Percentiles rank a stretch among this genome's conserved stretches.
phyloP scores from a whole-genome alignment of 1,284 basidiomycete species.

The Baeospora myosura region DNA sequence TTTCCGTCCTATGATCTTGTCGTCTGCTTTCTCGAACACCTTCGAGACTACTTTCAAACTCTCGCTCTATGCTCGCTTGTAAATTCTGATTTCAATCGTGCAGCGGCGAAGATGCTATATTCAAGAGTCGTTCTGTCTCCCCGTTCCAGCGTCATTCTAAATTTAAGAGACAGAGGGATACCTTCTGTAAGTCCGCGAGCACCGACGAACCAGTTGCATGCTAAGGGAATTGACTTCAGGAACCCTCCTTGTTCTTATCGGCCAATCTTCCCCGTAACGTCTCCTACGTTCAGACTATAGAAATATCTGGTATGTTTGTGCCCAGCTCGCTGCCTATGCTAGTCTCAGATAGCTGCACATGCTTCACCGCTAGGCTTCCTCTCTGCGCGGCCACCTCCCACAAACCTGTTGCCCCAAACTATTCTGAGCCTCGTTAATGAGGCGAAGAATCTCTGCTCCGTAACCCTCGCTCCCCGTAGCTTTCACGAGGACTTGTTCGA shows the following conservation, averaged over 20 bases:
- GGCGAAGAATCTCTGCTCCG: constrained; percentile 31
- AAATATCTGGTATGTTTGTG: constrained; percentile 34
- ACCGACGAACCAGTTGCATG: no score
- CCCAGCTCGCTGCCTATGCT: not conserved
- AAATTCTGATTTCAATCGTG: constrained; percentile 31
- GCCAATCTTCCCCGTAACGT: constrained; percentile 34
- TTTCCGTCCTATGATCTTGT: constrained; percentile 36
- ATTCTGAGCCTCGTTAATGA: constrained; percentile 26
- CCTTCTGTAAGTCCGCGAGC: constrained; percentile 24
- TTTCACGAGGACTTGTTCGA: constrained; percentile 31
- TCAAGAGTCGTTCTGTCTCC: constrained; percentile 33
- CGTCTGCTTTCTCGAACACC: constrained; percentile 24
- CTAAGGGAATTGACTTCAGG: constrained; percentile 13
- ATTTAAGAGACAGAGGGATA: constrained; percentile 28
- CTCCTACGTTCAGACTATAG: constrained; percentile 30
- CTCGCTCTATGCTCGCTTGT: constrained; percentile 36
- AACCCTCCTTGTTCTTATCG: constrained; percentile 29
- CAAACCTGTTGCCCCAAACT: constrained; percentile 24
- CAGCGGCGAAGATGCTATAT: constrained; percentile 38
- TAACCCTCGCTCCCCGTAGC: constrained; percentile 31
- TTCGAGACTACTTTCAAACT: constrained; percentile 28
- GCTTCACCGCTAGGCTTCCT: constrained; percentile 28
- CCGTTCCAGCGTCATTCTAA: constrained; percentile 22
- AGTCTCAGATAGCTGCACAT: not conserved
- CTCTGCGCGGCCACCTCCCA: constrained; percentile 26